Conservation (phyloP, 768 basidiomycete genomes). For the Collybia sordida region DNA sequence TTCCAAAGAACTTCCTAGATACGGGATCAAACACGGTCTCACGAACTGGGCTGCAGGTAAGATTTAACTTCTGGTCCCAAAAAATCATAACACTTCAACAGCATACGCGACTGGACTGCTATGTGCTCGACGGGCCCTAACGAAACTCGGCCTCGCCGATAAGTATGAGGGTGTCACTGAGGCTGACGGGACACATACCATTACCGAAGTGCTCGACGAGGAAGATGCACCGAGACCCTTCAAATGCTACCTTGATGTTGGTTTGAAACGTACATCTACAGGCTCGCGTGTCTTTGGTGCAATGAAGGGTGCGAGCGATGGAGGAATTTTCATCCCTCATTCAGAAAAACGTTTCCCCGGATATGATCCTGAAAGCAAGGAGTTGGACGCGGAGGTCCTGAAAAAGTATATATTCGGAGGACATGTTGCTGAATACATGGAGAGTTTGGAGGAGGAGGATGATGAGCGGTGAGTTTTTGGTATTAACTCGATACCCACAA, state of each 20-base stretch:
- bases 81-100: slow-evolving; percentile 22
- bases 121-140: slow-evolving; percentile 89
- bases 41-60: slow-evolving; percentile 98
- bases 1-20: slow-evolving; percentile 90
- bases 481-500: neutral
- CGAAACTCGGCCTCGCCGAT: slow-evolving; percentile 94
- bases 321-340: slow-evolving; percentile 97
- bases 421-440: slow-evolving; percentile 99
- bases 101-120: slow-evolving; percentile 98
- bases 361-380: slow-evolving; percentile 90
- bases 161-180: slow-evolving; percentile 95
- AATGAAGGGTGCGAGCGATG: slow-evolving; percentile 97
- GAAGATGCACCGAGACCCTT: slow-evolving; percentile 98
- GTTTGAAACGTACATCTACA: slow-evolving; percentile 95
- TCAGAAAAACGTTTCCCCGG: slow-evolving; percentile 98
- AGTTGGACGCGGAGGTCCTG: slow-evolving; percentile 89
- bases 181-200: slow-evolving; percentile 80
- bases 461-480: slow-evolving; percentile 74
- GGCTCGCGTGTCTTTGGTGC: slow-evolving; percentile 98
- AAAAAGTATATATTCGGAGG: slow-evolving; percentile 98
- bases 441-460: slow-evolving; percentile 98
- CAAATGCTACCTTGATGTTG: slow-evolving; percentile 98
- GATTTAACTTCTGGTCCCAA: slow-evolving; percentile 11
- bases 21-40: slow-evolving; percentile 97
- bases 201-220: slow-evolving; percentile 86